Base-by-base conservation (phyloP, 2,329 filamentous ascomycete species). In the Clonostachys solani region DNA sequence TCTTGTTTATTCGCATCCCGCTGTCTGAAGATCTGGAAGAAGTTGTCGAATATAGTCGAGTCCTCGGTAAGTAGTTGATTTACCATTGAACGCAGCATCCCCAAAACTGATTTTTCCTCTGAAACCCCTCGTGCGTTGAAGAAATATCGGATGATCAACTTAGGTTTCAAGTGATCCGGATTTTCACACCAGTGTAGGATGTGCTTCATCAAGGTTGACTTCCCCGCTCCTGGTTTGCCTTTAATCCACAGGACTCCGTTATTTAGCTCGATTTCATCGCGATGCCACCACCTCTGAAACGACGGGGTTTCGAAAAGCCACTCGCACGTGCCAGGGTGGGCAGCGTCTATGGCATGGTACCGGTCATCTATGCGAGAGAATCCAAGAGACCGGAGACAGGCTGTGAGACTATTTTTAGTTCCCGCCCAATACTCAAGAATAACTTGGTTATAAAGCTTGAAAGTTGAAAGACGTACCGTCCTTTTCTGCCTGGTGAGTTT, bases 41-140 rank as follows among this genome's bases (percentile, higher is more conserved):
- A 38, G 17, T 38, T n/a, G 15, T 38, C 17, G 36, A n/a, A 38
- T 15, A 38, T n/a, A n/a, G 36, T 18, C 13, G 44, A 16, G 40
- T 55, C 50, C 10, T 65, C 53, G 47, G 40, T n/a, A 7, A 52
- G 34, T 1, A 80, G 56, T 48, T 80, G 73, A 8, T 59, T 54
- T 1, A 80, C 49, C 7, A 81, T 52, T 1, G 73, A 74, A 7
- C 74, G 67, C 52, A 78, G 78, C 55, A 81, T 65, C 4, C 78
- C 77, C 1, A 60, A 16, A 0, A 62, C 61, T 0, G 74, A 68
- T 45, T 63, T 75, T 42, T 81, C 73, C 9, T 74, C 56, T 12
- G 56, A 29, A 1, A 60, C 58, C 0, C 74, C 74, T 45, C 72
- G 58, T 0, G 74, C 73, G 45, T 77, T 73, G 63, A 79, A 79